Percentiles rank a stretch among this genome's conserved stretches.
Conservation (phyloP, 2,329 filamentous ascomycete species). For the Ophidiomyces ophidiicola region DNA sequence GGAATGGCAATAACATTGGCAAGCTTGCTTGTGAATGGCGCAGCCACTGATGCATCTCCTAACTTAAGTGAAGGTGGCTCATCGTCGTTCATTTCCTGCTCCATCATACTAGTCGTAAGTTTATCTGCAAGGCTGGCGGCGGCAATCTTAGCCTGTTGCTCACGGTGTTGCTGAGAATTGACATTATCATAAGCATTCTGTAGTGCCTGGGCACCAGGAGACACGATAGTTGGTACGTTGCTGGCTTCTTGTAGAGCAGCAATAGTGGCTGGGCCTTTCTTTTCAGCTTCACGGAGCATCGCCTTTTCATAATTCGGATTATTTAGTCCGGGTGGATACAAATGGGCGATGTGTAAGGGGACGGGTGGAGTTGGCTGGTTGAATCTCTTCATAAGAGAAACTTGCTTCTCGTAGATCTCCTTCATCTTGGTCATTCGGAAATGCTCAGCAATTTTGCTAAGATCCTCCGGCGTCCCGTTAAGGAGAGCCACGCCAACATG, state of each 20-base stretch:
- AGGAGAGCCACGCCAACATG: constrained; percentile 93
- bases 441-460: constrained; percentile 85
- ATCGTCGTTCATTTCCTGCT: constrained; percentile 71
- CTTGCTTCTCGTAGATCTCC: constrained; percentile 95
- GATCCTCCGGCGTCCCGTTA: constrained; percentile 84
- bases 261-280: constrained; percentile 53
- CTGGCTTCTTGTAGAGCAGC: constrained; percentile 44
- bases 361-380: constrained; percentile 89
- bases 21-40: constrained; percentile 94
- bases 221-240: constrained; percentile 51
- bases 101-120: constrained; percentile 77
- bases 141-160: constrained; percentile 52
- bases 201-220: constrained; percentile 52
- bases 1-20: constrained; percentile 94
- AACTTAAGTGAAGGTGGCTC: constrained; percentile 95
- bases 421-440: constrained; percentile 94
- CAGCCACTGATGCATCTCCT: constrained; percentile 91
- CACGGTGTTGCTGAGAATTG: constrained; percentile 39
- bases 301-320: constrained; percentile 95
- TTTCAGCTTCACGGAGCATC: constrained; percentile 70
- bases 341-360: constrained; percentile 79
- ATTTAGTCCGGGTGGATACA: constrained; percentile 77
- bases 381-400: constrained; percentile 82
- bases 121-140: constrained; percentile 74
- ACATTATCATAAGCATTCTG: constrained; percentile 40